These are phyloP conservation scores for Lithohypha guttulata DNA, from an alignment of 2,329 filamentous ascomycete species.

Conservation along the genomic window DNA sequence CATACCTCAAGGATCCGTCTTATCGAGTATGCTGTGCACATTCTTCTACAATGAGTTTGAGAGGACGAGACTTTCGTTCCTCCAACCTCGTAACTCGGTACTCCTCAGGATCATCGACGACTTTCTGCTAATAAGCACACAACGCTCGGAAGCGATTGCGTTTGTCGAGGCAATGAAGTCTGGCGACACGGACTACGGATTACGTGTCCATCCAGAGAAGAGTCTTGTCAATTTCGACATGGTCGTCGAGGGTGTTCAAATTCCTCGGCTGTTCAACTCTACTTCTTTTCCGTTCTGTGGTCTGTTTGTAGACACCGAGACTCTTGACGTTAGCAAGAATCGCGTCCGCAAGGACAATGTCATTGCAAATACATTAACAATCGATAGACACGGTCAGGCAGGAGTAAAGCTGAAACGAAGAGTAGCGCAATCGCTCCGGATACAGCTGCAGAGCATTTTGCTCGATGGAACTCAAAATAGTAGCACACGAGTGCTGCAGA, in stretches of 20 bases:
- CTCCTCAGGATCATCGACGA: slow-evolving; percentile 82
- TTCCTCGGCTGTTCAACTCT: slow-evolving; percentile 40
- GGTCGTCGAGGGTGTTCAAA: slow-evolving; percentile 40
- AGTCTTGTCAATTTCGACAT: slow-evolving; percentile 75
- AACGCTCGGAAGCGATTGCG: slow-evolving; percentile 51
- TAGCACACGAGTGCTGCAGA: slow-evolving; percentile 55
- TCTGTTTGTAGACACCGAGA: slow-evolving; percentile 60
- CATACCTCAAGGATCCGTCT: slow-evolving; percentile 84
- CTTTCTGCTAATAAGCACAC: slow-evolving; percentile 75
- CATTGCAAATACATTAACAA: slow-evolving; percentile 62
- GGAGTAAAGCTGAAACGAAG: slow-evolving; percentile 74
- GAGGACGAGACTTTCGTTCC: slow-evolving; percentile 54
- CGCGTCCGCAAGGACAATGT: slow-evolving; percentile 46
- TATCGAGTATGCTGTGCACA: slow-evolving; percentile 82
- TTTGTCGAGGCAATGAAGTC: slow-evolving; percentile 74
- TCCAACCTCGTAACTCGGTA: slow-evolving; percentile 46
- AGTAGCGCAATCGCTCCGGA: slow-evolving; percentile 62
- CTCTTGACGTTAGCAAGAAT: slow-evolving; percentile 65
- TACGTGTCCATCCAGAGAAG: slow-evolving; percentile 65
- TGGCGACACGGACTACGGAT: slow-evolving; percentile 69
- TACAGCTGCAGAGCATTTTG: slow-evolving; percentile 75
- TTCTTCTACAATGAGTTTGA: slow-evolving; percentile 94
- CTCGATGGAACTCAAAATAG: slow-evolving; percentile 73
- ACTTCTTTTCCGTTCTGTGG: slow-evolving; percentile 81
- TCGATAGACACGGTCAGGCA: slow-evolving; percentile 61